A percentile compares a stretch with the other conserved stretches of the same genome.
These are phyloP conservation scores for Cordyceps tenuipes DNA, from an alignment of 2,329 filamentous ascomycete genomes.

Conservation along the genomic window DNA sequence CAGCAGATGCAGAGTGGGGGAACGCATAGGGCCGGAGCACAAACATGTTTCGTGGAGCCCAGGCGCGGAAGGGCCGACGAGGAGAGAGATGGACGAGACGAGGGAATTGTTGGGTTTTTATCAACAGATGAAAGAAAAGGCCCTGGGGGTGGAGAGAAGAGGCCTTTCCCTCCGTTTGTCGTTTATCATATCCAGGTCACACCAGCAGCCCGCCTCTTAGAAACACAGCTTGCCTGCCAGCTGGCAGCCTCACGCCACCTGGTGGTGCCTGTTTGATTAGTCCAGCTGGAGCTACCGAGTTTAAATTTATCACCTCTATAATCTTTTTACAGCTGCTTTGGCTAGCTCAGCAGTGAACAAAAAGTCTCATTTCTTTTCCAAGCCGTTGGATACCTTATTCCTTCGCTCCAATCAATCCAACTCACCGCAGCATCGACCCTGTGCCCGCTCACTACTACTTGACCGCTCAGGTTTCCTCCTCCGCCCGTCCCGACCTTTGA, in stretches of 20 bases:
- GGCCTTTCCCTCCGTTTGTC: not conserved
- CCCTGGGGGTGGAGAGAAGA: not conserved
- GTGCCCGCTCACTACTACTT: not conserved
- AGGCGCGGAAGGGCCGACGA: not conserved
- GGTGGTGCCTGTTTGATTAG: not conserved
- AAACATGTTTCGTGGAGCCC: not conserved
- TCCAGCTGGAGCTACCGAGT: not conserved
- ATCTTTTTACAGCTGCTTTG: not conserved
- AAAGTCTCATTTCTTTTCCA: not conserved
- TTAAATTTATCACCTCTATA: conserved; percentile 1
- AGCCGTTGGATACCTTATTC: not conserved
- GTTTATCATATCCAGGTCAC: not conserved
- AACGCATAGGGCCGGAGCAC: not conserved
- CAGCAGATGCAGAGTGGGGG: conserved; percentile 1
- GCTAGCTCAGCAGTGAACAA: not conserved
- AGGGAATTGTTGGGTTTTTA: not conserved
- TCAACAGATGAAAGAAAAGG: not conserved
- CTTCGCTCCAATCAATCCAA: not conserved
- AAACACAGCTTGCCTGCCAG: conserved; percentile 2
- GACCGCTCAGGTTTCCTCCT: not conserved
- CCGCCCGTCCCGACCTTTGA: not conserved
- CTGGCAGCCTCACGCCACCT: conserved; percentile 3
- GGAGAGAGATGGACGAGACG: not conserved
- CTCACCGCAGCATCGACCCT: not conserved
- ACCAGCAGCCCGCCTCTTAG: not conserved